Evolutionary conservation across 2,329 filamentous ascomycete species (phyloP), one percentile per base, ranked within the genome.

Genomic region (Rhynchosporium secalis): DNA sequence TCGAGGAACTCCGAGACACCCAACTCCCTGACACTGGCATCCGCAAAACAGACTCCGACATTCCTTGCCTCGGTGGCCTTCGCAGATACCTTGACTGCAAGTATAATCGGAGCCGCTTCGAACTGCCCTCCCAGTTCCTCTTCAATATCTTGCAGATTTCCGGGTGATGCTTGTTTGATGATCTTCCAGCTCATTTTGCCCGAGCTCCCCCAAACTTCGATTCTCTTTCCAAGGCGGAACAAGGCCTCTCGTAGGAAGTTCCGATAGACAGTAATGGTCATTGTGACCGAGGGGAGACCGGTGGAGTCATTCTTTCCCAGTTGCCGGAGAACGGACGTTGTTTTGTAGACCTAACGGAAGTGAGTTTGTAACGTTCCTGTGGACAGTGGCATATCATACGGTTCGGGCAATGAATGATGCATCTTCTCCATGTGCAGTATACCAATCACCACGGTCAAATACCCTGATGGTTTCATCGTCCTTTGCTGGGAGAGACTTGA

Each of bases 1-100:
- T 99, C 95, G n/a, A 96, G 84, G 68, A 99, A 99, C 74, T 99
- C 96, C 80, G 91, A 96, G 59, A 99, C 92, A 8, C 95, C 95
- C 2, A 99, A 83, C 78, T 99, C 95, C 57, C 95, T 85, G 31
- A 98, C 94, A 68, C 92, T 97, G 0, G 96, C 95, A 79, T 99
- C 95, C 7, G 95, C 96, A 74, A 99, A 99, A 77, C 95, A 98
- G 4, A 99, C 94, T 8, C 95, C 95, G 0, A 99, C 89, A 67
- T 85, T 91, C 51, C 95, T 84, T 5, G 89, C 91, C 75, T 98
- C 94, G 0, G 84, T 85, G 1, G 92, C 91, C 74, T 90, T 96
- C n/a, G 92, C 86, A 0, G 90, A 90, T 29, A 98, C 88, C 76
- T 97, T 98, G 73, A 99, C 92, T 0, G 95, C 91, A 45, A 99